Conservation (phyloP, 768 basidiomycete species). For the Russula ochroleuca region DNA sequence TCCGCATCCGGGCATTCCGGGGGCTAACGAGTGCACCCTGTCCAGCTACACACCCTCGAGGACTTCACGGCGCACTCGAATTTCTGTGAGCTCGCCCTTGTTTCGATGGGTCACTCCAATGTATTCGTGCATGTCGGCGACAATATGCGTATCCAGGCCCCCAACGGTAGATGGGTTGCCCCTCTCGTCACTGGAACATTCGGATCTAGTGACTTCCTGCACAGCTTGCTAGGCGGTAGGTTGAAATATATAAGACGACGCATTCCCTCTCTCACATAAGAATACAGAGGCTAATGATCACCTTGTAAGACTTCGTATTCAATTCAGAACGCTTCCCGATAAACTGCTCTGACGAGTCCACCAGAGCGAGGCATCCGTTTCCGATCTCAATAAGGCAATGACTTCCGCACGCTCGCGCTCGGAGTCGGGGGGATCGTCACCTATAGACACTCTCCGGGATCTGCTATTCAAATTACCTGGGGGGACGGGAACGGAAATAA, state of each 20-base stretch:
- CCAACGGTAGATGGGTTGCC: slow-evolving; percentile 68
- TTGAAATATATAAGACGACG: background rate
- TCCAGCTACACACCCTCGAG: slow-evolving; percentile 75
- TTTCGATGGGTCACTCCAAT: slow-evolving; percentile 64
- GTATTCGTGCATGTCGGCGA: slow-evolving; percentile 89
- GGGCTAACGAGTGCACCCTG: background rate
- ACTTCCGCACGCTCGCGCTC: slow-evolving; percentile 56
- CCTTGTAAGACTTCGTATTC: slow-evolving; percentile 39
- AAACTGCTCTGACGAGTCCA: background rate
- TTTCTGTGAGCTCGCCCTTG: slow-evolving; percentile 81
- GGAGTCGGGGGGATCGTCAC: slow-evolving; percentile 34
- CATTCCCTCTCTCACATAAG: background rate
- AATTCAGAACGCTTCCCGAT: background rate
- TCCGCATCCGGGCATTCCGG: background rate
- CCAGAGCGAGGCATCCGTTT: slow-evolving; percentile 66
- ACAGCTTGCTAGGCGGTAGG: slow-evolving; percentile 71
- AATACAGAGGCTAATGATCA: slow-evolving; percentile 59
- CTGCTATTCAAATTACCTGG: slow-evolving; percentile 63
- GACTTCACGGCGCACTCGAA: slow-evolving; percentile 89
- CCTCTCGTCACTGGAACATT: slow-evolving; percentile 84
- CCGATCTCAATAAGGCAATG: slow-evolving; percentile 78
- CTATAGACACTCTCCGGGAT: slow-evolving; percentile 51
- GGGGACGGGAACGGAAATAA: slow-evolving; percentile 54
- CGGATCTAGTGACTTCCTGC: slow-evolving; percentile 72
- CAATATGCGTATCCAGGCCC: slow-evolving; percentile 66